Evolutionary conservation across 2,329 filamentous ascomycete species (phyloP).

Genomic region (Hypoxylon sp.): DNA sequence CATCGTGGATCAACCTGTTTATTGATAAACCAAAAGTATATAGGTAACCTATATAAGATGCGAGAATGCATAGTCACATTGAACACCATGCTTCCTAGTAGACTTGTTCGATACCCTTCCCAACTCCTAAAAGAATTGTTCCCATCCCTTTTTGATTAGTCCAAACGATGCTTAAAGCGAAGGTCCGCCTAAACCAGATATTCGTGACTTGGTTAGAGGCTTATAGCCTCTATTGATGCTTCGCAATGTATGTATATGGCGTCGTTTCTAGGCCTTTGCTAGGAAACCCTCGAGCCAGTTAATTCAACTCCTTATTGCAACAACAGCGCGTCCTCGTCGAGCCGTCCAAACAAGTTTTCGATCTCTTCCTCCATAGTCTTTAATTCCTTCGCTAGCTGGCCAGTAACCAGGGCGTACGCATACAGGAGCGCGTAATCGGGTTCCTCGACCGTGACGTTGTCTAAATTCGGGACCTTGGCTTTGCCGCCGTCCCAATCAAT

Average conservation of each 20-base stretch:
- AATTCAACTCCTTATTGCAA: slow-evolving; percentile 65
- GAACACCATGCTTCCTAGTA: slow-evolving; percentile 6
- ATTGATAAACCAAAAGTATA: slow-evolving; percentile 13
- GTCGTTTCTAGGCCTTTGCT: neutral
- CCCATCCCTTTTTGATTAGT: neutral
- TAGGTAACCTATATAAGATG: neutral
- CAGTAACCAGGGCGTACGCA: slow-evolving; percentile 83
- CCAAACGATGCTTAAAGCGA: slow-evolving; percentile 8
- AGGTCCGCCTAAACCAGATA: neutral
- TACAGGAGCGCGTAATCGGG: slow-evolving; percentile 93
- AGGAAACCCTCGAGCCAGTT: neutral
- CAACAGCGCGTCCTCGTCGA: slow-evolving; percentile 72
- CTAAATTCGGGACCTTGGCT: slow-evolving; percentile 48
- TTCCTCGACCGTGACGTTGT: slow-evolving; percentile 69
- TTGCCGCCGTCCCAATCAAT: slow-evolving; percentile 8
- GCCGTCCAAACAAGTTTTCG: slow-evolving; percentile 73
- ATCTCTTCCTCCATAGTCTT: slow-evolving; percentile 72
- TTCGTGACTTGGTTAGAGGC: neutral
- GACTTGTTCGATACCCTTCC: neutral
- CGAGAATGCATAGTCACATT: neutral
- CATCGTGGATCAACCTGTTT: neutral
- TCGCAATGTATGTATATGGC: slow-evolving; percentile 17
- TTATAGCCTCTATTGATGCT: slow-evolving; percentile 19
- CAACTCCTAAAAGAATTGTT: slow-evolving; percentile 15
- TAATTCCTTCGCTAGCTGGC: slow-evolving; percentile 76